Evolutionary conservation across 2,329 filamentous ascomycete genomes (phyloP).

Genomic region (Aspergillus quadrilineatus): DNA sequence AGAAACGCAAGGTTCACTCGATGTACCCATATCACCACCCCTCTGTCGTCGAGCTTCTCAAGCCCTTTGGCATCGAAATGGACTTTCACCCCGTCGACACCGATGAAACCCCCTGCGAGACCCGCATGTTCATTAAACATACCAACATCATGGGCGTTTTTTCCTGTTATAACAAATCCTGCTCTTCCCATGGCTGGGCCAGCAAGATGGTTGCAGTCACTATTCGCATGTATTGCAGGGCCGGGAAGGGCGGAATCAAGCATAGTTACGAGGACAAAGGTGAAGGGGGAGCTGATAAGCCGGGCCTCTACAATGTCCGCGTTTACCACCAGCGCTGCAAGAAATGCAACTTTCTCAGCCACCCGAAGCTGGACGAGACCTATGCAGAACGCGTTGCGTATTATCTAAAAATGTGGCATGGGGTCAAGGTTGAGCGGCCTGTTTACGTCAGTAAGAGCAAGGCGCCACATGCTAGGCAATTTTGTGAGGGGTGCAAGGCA

Average conservation of each 20-base stretch:
- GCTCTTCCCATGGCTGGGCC: neutral
- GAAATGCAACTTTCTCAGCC: constrained; percentile 35
- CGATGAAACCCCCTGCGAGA: neutral
- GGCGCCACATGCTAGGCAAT: constrained; percentile 26
- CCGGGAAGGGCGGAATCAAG: neutral
- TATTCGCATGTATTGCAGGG: neutral
- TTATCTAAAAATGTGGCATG: constrained; percentile 44
- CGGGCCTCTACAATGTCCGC: neutral
- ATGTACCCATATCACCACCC: neutral
- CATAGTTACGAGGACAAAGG: neutral
- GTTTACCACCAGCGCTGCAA: neutral
- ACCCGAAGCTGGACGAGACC: constrained; percentile 35
- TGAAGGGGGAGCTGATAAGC: neutral
- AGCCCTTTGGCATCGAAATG: neutral
- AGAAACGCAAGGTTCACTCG: neutral
- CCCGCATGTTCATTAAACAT: neutral
- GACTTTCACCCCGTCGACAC: neutral
- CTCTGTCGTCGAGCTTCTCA: neutral
- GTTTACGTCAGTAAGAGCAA: constrained; percentile 20
- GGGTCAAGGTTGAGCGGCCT: constrained; percentile 27
- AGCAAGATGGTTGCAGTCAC: neutral
- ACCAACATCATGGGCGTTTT: neutral
- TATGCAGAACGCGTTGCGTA: constrained; percentile 47
- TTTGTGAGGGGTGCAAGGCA: constrained; percentile 37
- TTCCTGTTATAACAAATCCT: neutral